Base-by-base conservation (phyloP, 345 rosid species). In the Gossypium rotundifolium region DNA sequence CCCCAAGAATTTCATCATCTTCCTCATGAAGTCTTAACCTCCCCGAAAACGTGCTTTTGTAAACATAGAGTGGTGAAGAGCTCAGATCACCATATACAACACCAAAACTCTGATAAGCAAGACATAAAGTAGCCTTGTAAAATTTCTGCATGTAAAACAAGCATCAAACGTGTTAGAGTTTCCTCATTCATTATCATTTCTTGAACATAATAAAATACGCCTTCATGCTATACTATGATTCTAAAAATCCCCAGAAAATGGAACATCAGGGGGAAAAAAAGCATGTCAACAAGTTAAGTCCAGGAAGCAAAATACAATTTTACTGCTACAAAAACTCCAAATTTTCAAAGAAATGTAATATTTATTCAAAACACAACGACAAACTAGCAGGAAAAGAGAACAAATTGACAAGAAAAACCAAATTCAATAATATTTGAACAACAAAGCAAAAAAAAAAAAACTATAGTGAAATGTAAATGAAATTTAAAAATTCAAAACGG, bases 91-190 rank as follows among this genome's bases (percentile, higher is more conserved):
- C 82, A 60, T 73, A 82, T 9, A 79, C 82, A 65, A 82, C 80
- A 17, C 84, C 84, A 58, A 79, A 74, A 66, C 84, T 82, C 80
- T 79, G 82, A 67, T 79, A 79, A 25, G 82, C 82, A 18, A 79
- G 84, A 46, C 79, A 58, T n/a, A 82, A 18, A 42, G 80, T 78
- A 8, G 67, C 71, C 73, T 55, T 79, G 66, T 76, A 70, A 23
- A 68, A 70, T 62, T 74, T 71, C 84, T 82, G 82, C 52, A 51
- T 52, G 38, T 49, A 59, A 77, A 12, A 22, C 54, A 73, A 74
- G 33, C 59, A 77, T 40, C 63, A 17, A 65, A 69, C 64, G 11
- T 7, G 7, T 55, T 29, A 40, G 54, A 45, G 11, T 73, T 77
- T 29, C 20, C 7, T 45, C 42, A 45, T 2, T 29, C 16, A 29